Evolutionary conservation across 176 grass and related monocot genomes (phyloP), one percentile per base, ranked within the genome.

Genomic region (bread wheat (Triticum aestivum)): DNA sequence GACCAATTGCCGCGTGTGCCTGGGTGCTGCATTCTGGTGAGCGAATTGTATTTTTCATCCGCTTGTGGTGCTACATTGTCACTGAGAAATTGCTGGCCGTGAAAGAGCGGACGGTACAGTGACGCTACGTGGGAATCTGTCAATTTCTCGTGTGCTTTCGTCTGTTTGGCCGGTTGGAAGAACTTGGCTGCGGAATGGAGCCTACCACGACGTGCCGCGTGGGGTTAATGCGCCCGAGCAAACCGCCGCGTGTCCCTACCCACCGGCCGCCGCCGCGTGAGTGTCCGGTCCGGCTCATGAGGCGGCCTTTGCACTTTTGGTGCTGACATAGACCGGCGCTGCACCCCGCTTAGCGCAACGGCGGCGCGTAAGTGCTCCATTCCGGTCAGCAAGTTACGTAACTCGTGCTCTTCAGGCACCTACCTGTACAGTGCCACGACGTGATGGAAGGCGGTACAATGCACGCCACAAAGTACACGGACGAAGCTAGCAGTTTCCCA

Each of bases 201-300:
- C 70, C 70, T 45, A 74, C 72, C 24, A 75, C 12, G 71, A 74
- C 3, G 70, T 27, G 38, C 71, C 71, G 71, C 71, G 71, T 74
- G 24, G 20, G 37, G 11, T 1, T 73, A 2, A n/a, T 73, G 70
- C 38, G 70, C 70, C 70, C 20, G 21, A 73, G 70, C 39, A 44
- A 44, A 73, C 21, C 38, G 12, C 38, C 38, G 39, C 39, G 70
- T 73, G 70, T 73, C 42, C 71, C 69, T 37, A 21, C 69, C 39
- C 72, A 75, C 72, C 24, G 6, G 72, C 72, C 42, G 44, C 73
- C 73, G 73, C 73, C 72, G 42, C 42, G 11, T 29, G 23, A 47
- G 72, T 24, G 14, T 17, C 42, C 72, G 17, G 49, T 52, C 49
- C 1, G 49, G 49, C 42, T 30, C 72, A 27, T 2, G 3, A 49